phyloP scores from a whole-genome alignment of 2,329 filamentous ascomycete genomes.

The Penicillium sp. region DNA sequence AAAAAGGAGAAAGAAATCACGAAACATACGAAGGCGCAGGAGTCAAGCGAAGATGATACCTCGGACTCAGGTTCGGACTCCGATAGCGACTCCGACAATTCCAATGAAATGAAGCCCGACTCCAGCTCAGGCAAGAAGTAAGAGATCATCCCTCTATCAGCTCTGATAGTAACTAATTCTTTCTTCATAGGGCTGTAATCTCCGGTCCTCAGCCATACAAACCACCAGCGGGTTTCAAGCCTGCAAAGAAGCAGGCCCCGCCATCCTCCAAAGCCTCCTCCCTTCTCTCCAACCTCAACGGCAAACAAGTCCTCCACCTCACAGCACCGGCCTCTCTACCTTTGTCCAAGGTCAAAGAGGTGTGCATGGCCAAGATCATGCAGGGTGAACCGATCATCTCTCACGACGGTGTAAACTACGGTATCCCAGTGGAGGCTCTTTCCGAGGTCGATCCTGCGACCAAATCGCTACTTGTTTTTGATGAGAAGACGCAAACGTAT shows the following conservation, averaged over 20 bases:
- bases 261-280: slow-evolving; percentile 34
- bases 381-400: slow-evolving; percentile 42
- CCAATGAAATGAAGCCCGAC: slow-evolving; percentile 19
- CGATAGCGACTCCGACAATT: slow-evolving; percentile 17
- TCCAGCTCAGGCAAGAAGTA: slow-evolving; percentile 18
- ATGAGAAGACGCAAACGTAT: slow-evolving; percentile 37
- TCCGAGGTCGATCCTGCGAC: slow-evolving; percentile 25
- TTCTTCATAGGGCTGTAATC: slow-evolving; percentile 14
- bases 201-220: slow-evolving; percentile 39
- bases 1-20: slow-evolving; percentile 23
- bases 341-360: slow-evolving; percentile 44
- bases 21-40: slow-evolving; percentile 18
- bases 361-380: slow-evolving; percentile 42
- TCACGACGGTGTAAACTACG: slow-evolving; percentile 44
- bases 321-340: slow-evolving; percentile 46
- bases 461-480: slow-evolving; percentile 38
- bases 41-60: slow-evolving; percentile 19
- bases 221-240: slow-evolving; percentile 44
- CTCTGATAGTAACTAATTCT: neutral
- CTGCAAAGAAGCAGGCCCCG: slow-evolving; percentile 32
- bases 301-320: slow-evolving; percentile 50
- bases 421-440: slow-evolving; percentile 36
- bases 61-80: slow-evolving; percentile 19
- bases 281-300: slow-evolving; percentile 38
- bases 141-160: neutral